Percentiles rank a stretch among this genome's conserved stretches.
phyloP scores from a whole-genome alignment of 768 basidiomycete genomes.

The Nidularia sp. region DNA sequence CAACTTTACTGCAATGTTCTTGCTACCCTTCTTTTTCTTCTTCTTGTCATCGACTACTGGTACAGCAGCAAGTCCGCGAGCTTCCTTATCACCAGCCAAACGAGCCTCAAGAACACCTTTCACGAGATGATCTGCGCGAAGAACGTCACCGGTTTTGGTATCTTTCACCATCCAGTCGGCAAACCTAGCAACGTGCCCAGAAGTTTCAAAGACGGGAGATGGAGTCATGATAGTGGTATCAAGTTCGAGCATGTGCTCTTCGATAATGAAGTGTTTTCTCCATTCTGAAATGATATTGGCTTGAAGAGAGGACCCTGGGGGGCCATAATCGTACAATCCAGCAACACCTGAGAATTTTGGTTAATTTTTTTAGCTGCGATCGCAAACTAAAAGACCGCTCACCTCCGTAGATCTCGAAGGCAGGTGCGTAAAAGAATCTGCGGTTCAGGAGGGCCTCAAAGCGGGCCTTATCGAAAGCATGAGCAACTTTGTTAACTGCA shows the following conservation, averaged over 20 bases:
- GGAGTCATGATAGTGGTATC: conserved; percentile 99
- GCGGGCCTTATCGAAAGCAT: conserved; percentile 81
- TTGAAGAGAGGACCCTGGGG: conserved; percentile 91
- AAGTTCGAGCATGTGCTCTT: conserved; percentile 97
- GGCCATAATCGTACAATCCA: conserved; percentile 97
- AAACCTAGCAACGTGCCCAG: conserved; percentile 96
- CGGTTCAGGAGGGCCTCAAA: conserved; percentile 85
- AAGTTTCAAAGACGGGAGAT: conserved; percentile 90
- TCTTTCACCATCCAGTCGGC: conserved; percentile 99
- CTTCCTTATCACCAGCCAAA: conserved; percentile 87
- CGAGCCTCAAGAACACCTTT: conserved; percentile 89
- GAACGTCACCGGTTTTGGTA: conserved; percentile 88
- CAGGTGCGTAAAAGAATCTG: conserved; percentile 96
- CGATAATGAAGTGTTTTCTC: conserved; percentile 97
- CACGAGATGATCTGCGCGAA: conserved; percentile 95
- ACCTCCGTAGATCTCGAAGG: conserved; percentile 99
- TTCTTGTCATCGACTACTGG: conserved; percentile 61
- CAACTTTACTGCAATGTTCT: conserved; percentile 66
- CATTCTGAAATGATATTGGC: conserved; percentile 96
- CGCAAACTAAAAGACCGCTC: conserved; percentile 16
- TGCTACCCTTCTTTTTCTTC: conserved; percentile 76
- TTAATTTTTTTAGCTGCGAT: too few relatives aligned
- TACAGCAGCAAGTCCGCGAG: conserved; percentile 69
- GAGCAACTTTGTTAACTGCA: conserved; percentile 74
- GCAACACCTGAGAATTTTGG: conserved; percentile 67